These are phyloP conservation scores for Nissolia schottii DNA, from an alignment of 306 rosid genomes.

Conservation along the genomic window DNA sequence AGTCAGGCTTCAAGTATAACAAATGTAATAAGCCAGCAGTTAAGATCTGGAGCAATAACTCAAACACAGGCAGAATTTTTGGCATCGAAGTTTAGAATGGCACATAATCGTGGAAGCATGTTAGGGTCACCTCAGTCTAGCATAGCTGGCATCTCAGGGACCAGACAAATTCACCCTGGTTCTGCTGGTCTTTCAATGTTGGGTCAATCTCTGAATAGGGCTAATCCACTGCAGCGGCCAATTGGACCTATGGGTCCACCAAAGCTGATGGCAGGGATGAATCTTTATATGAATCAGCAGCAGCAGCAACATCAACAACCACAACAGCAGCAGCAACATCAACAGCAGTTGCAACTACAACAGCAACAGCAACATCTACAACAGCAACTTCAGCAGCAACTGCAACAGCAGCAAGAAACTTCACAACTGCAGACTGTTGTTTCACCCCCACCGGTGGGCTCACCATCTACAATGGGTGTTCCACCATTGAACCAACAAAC, in stretches of 20 bases:
- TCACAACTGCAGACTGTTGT: conserved; percentile 76
- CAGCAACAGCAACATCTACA: conserved; percentile 34
- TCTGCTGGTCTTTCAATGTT: conserved; percentile 66
- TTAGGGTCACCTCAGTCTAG: conserved; percentile 58
- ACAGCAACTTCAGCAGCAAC: conserved; percentile 37
- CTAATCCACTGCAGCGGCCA: conserved; percentile 63
- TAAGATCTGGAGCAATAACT: conserved; percentile 44
- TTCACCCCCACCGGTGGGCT: conserved; percentile 84
- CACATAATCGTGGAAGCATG: conserved; percentile 46
- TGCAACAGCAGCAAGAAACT: conserved; percentile 69
- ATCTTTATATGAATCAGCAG: conserved; percentile 63
- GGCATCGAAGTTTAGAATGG: conserved; percentile 43
- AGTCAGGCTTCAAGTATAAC: conserved; percentile 52
- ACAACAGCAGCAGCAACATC: conserved; percentile 28
- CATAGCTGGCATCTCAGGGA: conserved; percentile 63
- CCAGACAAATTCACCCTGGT: conserved; percentile 67
- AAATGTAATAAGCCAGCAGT: conserved; percentile 56
- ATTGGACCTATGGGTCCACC: conserved; percentile 89
- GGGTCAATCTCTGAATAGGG: conserved; percentile 55
- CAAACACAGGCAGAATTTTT: conserved; percentile 35
- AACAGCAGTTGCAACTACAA: conserved; percentile 31
- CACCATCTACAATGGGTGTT: conserved; percentile 85
- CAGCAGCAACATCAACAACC: conserved; percentile 44
- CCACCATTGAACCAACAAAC: conserved; percentile 66
- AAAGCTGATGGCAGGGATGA: conserved; percentile 59